Evolutionary conservation across 2,329 filamentous ascomycete species (phyloP), one percentile per base, ranked within the genome.

Genomic region (Neospermospora avenae): DNA sequence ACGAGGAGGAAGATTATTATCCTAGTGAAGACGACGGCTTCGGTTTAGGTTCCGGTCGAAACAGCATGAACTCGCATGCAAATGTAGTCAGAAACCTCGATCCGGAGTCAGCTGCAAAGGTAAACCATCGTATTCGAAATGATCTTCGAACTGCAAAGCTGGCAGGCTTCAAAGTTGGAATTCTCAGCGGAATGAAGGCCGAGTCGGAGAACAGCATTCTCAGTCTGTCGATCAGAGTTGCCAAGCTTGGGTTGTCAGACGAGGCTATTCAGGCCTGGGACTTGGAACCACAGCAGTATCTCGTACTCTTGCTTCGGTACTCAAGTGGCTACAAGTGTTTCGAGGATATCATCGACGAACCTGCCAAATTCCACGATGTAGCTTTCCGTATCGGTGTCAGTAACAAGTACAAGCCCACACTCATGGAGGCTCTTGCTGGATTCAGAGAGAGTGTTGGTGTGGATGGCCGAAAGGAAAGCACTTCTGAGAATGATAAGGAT

Each of bases 251-350:
- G 0, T 83, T 96, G 13, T 88, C 90, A 0, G 81, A 87, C 39
- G 89, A 93, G 69, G 86, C 85, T 0, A 82, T 91, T 73, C 81
- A 88, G 68, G 89, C 91, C 1, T 96, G 92, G 92, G 81, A 87
- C 61, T 72, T 96, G 11, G 74, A 82, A 14, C 74, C 79, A 0
- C 74, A 78, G 0, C 87, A 92, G 35, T 93, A 93, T 68, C 73
- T 96, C 41, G 82, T 93, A 4, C 77, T 96, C 4, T 77, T 96
- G 22, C 81, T 95, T 45, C 81, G 82, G 37, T 89, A 89, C 65
- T 75, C 79, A 0, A 72, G 74, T n/a, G 79, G 77, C 0, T 96
- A 96, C 72, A 79, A 78, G 34, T 76, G 77, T 3, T 76, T 89
- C 52, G 80, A 87, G 16, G 71, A 81, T 0, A 71, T 89, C 10